A percentile compares a stretch with the other conserved stretches of the same genome.
phyloP scores from a whole-genome alignment of 441 rosid species.

The Pelargonium exstipulatum region DNA sequence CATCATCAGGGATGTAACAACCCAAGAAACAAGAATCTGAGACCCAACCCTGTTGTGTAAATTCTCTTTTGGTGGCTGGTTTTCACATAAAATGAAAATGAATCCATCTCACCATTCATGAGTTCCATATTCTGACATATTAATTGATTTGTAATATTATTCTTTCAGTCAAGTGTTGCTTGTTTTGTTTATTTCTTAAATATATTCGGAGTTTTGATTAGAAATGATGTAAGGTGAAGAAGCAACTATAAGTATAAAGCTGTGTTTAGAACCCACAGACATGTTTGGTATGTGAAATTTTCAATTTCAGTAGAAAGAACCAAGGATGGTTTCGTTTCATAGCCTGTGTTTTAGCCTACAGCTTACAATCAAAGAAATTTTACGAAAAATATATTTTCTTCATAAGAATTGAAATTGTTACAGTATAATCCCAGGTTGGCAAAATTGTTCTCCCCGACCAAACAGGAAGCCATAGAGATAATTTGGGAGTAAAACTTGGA shows the following conservation, averaged over 20 bases:
- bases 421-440: slow-evolving; percentile 2
- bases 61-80: slow-evolving; percentile 5
- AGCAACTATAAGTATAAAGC: too few relatives aligned
- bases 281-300: too few relatives aligned
- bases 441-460: background rate
- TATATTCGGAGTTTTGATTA: background rate
- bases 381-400: background rate
- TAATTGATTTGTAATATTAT: slow-evolving; percentile 3
- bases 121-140: background rate
- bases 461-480: background rate
- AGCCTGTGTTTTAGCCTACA: background rate
- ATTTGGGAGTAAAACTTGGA: background rate
- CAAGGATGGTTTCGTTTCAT: background rate
- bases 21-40: background rate
- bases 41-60: background rate
- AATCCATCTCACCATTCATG: background rate
- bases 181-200: background rate
- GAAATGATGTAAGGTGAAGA: background rate
- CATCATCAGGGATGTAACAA: slow-evolving; percentile 56
- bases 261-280: too few relatives aligned
- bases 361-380: background rate
- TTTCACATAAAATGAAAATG: background rate
- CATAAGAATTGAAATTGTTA: background rate
- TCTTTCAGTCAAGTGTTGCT: background rate
- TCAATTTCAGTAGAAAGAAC: too few relatives aligned